Base-by-base conservation (phyloP, 345 rosid genomes). In the Noccaea bulbosa region DNA sequence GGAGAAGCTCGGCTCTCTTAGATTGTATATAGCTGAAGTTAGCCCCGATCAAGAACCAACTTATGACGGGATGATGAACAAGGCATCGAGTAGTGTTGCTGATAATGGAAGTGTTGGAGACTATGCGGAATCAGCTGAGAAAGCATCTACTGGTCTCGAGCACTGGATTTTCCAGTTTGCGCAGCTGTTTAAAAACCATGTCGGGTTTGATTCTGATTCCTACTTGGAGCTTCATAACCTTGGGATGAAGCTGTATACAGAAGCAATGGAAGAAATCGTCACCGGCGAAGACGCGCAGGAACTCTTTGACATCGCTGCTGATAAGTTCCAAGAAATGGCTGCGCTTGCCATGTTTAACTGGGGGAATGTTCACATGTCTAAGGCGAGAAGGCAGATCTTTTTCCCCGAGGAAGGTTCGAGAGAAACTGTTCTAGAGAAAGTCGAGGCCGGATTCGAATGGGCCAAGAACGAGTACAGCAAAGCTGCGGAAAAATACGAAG, bases 281-380 rank as follows among this genome's bases (percentile, higher is more conserved):
- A 83, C 95, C 4, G 76, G 87, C n/a, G 95, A 88, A 55, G 96
- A 94, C 37, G 90, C 95, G 0, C 96, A 94, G 66, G 84, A 88
- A 43, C 86, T 94, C 45, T 86, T 91, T 65, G 87, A 87, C 58
- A 85, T 89, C 40, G 89, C 95, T 22, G 83, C 90, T 10, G 90
- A 86, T 67, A 86, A 88, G 83, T 94, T 94, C 77, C 99, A 94
- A 77, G 99, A 89, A 82, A 94, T 94, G 98, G 85, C 88, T 11
- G 96, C 99, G 50, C 81, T 94, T 53, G 99, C 97, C 7, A 59
- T 89, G 78, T 89, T 94, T 67, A 94, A 91, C 43, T 94, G 96
- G 99, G 99, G 97, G 54, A 94, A 89, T 57, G 87, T 94, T 80
- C 96, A 94, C 71, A 74, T 89, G 88, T 91, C 96, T 8, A 85